Evolutionary conservation across 805 yeast species (phyloP).

Genomic region (Zygosaccharomyces siamensis): DNA sequence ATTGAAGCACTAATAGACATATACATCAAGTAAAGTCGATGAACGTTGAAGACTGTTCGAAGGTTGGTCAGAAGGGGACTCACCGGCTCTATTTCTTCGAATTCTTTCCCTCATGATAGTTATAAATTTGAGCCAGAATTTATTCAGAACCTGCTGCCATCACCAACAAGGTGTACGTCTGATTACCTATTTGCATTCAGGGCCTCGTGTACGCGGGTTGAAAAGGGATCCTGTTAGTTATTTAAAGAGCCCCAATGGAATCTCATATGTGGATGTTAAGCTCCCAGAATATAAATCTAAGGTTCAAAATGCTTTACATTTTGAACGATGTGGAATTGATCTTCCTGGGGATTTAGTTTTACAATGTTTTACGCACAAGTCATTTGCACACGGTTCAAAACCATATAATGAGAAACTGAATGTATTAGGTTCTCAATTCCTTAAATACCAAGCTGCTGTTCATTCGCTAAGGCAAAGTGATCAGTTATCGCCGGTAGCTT

Average conservation of each 20-base stretch:
- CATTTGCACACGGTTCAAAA: constrained; percentile 84
- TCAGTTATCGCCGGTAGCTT: constrained; percentile 8
- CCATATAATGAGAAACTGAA: constrained; percentile 87
- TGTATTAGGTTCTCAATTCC: constrained; percentile 61
- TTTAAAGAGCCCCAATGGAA: constrained; percentile 45
- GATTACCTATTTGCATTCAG: constrained; percentile 40
- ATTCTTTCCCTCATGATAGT: neutral
- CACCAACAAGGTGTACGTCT: constrained; percentile 22
- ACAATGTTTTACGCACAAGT: constrained; percentile 88
- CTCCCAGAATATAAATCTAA: constrained; percentile 40
- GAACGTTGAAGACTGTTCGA: neutral
- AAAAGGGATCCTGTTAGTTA: constrained; percentile 64
- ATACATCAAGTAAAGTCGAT: neutral
- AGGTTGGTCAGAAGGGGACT: neutral
- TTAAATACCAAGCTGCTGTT: constrained; percentile 41
- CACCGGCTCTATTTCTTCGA: neutral
- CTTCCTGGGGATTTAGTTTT: constrained; percentile 59
- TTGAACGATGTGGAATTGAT: constrained; percentile 27
- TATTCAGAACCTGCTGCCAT: neutral
- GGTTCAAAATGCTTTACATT: constrained; percentile 22
- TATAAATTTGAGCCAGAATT: neutral
- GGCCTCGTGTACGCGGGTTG: constrained; percentile 62
- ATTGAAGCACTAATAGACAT: neutral
- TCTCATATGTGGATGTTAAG: constrained; percentile 48
- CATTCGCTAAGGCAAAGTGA: constrained; percentile 29